Conservation (phyloP, 768 basidiomycete genomes). For the Boletus subcaerulescens region DNA sequence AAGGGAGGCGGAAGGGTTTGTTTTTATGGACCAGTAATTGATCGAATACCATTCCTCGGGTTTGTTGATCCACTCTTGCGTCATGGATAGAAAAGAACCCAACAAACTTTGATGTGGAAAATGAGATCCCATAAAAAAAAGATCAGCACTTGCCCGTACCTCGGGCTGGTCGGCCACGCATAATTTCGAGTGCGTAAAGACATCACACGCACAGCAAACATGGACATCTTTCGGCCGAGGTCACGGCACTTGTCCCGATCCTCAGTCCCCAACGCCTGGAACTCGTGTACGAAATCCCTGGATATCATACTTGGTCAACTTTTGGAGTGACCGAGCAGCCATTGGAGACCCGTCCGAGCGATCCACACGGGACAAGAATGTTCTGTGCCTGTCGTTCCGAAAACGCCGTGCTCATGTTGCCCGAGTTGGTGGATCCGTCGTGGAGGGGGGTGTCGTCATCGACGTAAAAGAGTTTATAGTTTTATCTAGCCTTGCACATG, state of each 20-base stretch:
- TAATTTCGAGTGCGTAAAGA: constrained; percentile 27
- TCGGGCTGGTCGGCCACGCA: constrained; percentile 13
- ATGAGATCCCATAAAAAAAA: background rate
- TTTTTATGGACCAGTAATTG: constrained; percentile 20
- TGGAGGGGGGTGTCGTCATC: too few species aligned
- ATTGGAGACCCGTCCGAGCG: too few species aligned
- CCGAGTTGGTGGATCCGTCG: background rate
- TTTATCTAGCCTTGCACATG: constrained; percentile 5
- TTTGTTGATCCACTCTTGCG: constrained; percentile 19
- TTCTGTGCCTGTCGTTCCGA: too few species aligned
- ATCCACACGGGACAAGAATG: too few species aligned
- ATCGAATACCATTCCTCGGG: constrained; percentile 24
- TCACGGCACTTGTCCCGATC: constrained; percentile 18
- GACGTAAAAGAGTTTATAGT: background rate
- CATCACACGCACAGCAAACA: constrained; percentile 19
- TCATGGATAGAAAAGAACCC: constrained; percentile 11
- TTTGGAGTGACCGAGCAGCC: too few species aligned
- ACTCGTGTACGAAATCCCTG: too few species aligned
- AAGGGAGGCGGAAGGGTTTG: constrained; percentile 10
- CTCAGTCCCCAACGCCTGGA: constrained; percentile 1
- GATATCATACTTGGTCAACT: too few species aligned
- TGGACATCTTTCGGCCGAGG: constrained; percentile 16
- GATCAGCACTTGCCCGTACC: constrained; percentile 2
- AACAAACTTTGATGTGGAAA: constrained; percentile 12
- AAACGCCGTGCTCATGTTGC: too few species aligned